Evolutionary conservation across 768 basidiomycete genomes (phyloP), one percentile per base, ranked within the genome.

Genomic region (Pisolithus tinctorius): DNA sequence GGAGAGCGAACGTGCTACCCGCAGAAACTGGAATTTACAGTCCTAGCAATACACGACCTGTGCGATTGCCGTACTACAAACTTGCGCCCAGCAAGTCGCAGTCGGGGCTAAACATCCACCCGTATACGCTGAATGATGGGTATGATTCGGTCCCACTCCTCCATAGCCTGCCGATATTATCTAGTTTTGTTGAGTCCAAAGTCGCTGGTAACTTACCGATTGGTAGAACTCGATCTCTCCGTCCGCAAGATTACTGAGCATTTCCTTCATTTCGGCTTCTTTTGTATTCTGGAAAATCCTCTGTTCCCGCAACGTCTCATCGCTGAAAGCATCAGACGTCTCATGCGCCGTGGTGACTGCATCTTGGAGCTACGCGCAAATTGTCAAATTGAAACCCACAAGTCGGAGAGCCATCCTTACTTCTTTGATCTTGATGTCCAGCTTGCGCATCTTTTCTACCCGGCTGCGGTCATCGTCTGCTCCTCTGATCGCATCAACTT

Each of bases 121-220:
- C 90, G 84, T 73, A 95, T 95, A 50, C 90, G 87, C 69, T 94
- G 90, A 63, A 95, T 84, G 59, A 93, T 74, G 59, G 93, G 89
- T 77, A 93, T 92, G 64, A 94, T 87, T 69, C 88, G 77, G 49
- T 97, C 93, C 93, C 93, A 97, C 67, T 97, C 93, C 59, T 97
- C 92, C 88, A 95, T 93, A 49, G 90, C 83, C 86, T 92, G 57
- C 17, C 47, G 39, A 48, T 46, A 47, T 46, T 42, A 41, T 41
- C 40, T 20, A 41, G 51, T 29, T 45, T 40, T 27, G 25, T 11
- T 58, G 16, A 52, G 7, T 4, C 16, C 16, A 48, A 50, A 27
- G 42, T 51, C 31, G 29, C 51, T 39, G 4, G n/a, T 23, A n/a
- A 62, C 73, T 53, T 65, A 86, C 90, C 58, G 86, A 79, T 70